Conservation (phyloP, 2,329 filamentous ascomycete species). For the Fusarium sp. region DNA sequence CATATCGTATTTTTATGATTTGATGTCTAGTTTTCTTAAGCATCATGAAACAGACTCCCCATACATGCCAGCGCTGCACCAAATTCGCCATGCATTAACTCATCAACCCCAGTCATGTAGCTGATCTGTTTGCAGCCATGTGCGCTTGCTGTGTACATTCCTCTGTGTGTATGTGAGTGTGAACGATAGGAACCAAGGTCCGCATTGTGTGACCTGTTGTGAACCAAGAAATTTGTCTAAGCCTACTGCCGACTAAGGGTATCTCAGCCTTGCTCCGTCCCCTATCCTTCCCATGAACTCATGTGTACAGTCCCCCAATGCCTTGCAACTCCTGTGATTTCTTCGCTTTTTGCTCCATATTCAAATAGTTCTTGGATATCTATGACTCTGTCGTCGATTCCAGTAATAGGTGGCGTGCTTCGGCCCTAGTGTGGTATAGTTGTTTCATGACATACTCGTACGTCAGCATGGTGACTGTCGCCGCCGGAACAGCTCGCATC, state of each 20-base stretch:
- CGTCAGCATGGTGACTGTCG: constrained; percentile 96
- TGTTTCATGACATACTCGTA: constrained; percentile 80
- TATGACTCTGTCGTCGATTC: constrained; percentile 28
- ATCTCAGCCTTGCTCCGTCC: constrained; percentile 45
- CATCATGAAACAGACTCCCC: constrained; percentile 30
- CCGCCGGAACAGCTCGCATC: constrained; percentile 92
- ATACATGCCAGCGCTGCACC: constrained; percentile 29
- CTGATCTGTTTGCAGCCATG: constrained; percentile 19
- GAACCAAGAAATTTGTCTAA: constrained; percentile 48
- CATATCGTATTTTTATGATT: constrained; percentile 36
- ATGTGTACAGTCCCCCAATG: constrained; percentile 31
- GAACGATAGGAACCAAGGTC: constrained; percentile 30
- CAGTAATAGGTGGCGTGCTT: constrained; percentile 47
- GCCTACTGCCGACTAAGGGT: constrained; percentile 50
- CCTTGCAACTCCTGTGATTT: constrained; percentile 20
- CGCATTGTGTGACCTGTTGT: constrained; percentile 32
- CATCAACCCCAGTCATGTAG: constrained; percentile 17
- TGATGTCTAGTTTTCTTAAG: constrained; percentile 32
- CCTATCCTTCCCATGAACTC: constrained; percentile 21
- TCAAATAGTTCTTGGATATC: constrained; percentile 12
- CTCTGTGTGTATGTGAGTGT: constrained; percentile 27
- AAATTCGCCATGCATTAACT: constrained; percentile 26
- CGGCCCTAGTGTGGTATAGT: constrained; percentile 55
- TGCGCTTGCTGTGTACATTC: constrained; percentile 31
- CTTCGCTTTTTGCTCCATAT: constrained; percentile 1